Base-by-base conservation (phyloP, 805 yeast genomes). In the Teunomyces tritomae region DNA sequence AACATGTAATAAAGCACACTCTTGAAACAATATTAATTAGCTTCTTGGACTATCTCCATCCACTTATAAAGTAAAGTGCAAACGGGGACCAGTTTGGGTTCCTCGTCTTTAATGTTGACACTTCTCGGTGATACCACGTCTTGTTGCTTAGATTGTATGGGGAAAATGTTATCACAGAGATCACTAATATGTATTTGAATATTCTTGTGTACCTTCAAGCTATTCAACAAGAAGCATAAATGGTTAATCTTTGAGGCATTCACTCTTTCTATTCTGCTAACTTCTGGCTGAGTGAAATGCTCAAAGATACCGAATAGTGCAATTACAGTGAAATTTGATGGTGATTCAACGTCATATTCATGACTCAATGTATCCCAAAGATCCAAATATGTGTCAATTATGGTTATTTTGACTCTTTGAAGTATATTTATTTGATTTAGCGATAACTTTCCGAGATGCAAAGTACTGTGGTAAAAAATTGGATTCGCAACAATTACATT, bases 1-100 rank as follows among this genome's bases (percentile, higher is more conserved):
- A 28, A 14, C 16, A n/a, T 6, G 10, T n/a, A 24, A 11, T n/a
- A 37, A 56, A 51, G 48, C 47, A 51, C 20, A 40, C 35, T 11
- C 26, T 13, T 20, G 8, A 16, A 24, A 37, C 3, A 37, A n/a
- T 8, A 7, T 37, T 13, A 37, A 4, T 37, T 20, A 8, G 9
- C 34, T 37, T 24, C 29, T 3, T 37, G 8, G 2, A 24, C 14
- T 24, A n/a, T 37, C n/a, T 37, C 7, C 8, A 16, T 24, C 40
- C 40, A 37, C 27, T 37, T 37, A n/a, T 28, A 37, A 6, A 37
- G 14, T 24, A 37, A n/a, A 26, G 10, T 14, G 27, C 40, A 26
- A 8, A 37, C 40, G 10, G 14, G 14, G 3, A 11, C 13, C 5
- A 7, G 11, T 20, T 11, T 24, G 14, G 24, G 11, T n/a, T 37